A percentile compares a stretch with the other conserved stretches of the same genome.
Conservation (phyloP, 495 filamentous ascomycete genomes). For the Pseudomonodictys pantanalensis region DNA sequence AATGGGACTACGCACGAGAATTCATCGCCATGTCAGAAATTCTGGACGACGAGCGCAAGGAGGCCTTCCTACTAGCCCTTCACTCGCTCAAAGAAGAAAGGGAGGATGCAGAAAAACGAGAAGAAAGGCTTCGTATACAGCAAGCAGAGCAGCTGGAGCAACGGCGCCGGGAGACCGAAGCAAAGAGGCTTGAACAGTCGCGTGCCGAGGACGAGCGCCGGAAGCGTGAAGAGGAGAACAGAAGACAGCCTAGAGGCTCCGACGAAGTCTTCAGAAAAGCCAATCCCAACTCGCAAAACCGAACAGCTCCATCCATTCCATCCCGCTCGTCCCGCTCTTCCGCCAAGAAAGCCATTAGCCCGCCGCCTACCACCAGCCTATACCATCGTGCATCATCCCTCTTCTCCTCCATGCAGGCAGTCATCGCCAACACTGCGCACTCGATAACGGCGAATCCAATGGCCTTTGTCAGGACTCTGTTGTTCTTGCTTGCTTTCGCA, state of each 20-base stretch:
- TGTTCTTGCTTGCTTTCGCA: constrained; percentile 79
- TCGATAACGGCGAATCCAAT: constrained; percentile 70
- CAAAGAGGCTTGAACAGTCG: constrained; percentile 56
- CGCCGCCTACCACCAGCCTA: constrained; percentile 44
- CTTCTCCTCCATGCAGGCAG: constrained; percentile 54
- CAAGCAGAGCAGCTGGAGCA: constrained; percentile 60
- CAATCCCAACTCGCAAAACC: constrained; percentile 1
- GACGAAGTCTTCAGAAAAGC: constrained; percentile 29
- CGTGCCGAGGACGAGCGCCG: constrained; percentile 56
- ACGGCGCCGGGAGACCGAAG: constrained; percentile 49
- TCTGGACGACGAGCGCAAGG: constrained; percentile 87
- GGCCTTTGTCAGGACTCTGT: constrained; percentile 67
- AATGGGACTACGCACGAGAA: constrained; percentile 91
- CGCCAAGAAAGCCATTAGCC: constrained; percentile 40
- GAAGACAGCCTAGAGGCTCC: constrained; percentile 30
- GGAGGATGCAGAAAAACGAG: constrained; percentile 67
- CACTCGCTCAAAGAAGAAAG: constrained; percentile 62
- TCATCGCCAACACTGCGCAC: constrained; percentile 60
- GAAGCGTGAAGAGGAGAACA: constrained; percentile 41
- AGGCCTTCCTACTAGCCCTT: constrained; percentile 73
- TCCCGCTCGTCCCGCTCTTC: constrained; percentile 34
- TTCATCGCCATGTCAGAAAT: constrained; percentile 82
- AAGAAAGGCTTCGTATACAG: constrained; percentile 57
- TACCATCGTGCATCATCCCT: constrained; percentile 51
- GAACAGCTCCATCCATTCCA: constrained; percentile 32